A percentile compares a stretch with the other conserved stretches of the same genome.
These are phyloP conservation scores for Lobulomyces angularis DNA, from an alignment of 192 early-diverging fungal species.

Conservation along the genomic window DNA sequence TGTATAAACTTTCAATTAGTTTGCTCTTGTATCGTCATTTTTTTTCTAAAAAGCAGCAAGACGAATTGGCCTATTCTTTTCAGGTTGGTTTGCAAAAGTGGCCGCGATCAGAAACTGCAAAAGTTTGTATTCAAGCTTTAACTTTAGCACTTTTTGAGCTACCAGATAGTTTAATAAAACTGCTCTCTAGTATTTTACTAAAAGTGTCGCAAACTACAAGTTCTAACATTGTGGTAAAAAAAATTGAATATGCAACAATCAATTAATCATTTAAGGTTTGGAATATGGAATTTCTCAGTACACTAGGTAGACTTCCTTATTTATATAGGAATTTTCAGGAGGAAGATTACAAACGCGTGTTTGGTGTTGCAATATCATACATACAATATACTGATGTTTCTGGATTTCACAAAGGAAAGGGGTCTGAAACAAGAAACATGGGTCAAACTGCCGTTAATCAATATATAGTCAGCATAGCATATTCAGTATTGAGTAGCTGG, in stretches of 20 bases:
- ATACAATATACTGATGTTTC: slow-evolving; percentile 30
- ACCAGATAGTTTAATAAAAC: slow-evolving; percentile 61
- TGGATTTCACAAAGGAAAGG: not conserved
- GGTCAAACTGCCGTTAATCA: slow-evolving; percentile 45
- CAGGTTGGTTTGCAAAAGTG: slow-evolving; percentile 58
- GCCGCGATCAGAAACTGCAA: slow-evolving; percentile 54
- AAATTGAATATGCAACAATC: too few species aligned
- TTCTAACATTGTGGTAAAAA: slow-evolving; percentile 60
- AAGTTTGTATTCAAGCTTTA: slow-evolving; percentile 71
- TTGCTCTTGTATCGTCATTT: slow-evolving; percentile 57
- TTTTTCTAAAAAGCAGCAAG: slow-evolving; percentile 52
- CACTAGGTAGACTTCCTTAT: slow-evolving; percentile 62
- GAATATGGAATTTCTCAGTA: slow-evolving; percentile 85
- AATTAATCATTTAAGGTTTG: too few species aligned
- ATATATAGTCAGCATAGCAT: slow-evolving; percentile 83
- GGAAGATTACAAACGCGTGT: slow-evolving; percentile 70
- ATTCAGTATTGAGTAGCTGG: slow-evolving; percentile 82
- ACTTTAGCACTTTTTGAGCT: slow-evolving; percentile 70
- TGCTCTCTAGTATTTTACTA: slow-evolving; percentile 52
- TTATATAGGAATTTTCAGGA: slow-evolving; percentile 71
- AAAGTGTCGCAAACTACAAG: slow-evolving; percentile 75
- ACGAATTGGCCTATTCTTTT: slow-evolving; percentile 62
- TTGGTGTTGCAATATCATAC: slow-evolving; percentile 83
- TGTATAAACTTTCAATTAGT: slow-evolving; percentile 47
- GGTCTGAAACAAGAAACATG: slow-evolving; percentile 5